phyloP scores from a whole-genome alignment of 768 basidiomycete species.

The Auricularia sp. region DNA sequence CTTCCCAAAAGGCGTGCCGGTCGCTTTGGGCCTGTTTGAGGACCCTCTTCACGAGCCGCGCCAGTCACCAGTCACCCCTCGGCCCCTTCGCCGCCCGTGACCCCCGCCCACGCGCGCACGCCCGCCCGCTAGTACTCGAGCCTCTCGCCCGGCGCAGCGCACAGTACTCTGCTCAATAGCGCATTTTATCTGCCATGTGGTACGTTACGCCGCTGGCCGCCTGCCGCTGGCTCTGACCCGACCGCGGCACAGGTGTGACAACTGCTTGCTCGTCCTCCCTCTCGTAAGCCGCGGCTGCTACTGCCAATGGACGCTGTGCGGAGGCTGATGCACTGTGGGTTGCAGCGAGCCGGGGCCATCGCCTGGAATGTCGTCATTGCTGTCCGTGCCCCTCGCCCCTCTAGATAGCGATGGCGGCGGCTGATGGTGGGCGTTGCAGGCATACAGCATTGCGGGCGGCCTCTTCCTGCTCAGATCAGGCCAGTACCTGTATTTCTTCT shows the following conservation, averaged over 20 bases:
- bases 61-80: too few species aligned
- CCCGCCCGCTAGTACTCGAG: too few species aligned
- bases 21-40: too few species aligned
- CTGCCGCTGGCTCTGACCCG: too few species aligned
- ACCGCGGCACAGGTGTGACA: slow-evolving; percentile 51
- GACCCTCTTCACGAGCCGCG: slow-evolving; percentile 14
- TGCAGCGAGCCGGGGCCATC: slow-evolving; percentile 59
- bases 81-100: too few species aligned
- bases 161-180: too few species aligned
- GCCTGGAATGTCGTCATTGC: slow-evolving; percentile 55
- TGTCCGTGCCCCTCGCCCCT: slow-evolving; percentile 27
- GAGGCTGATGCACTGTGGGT: slow-evolving; percentile 13
- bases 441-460: slow-evolving; percentile 57
- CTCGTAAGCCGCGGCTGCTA: slow-evolving; percentile 36
- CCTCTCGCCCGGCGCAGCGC: too few species aligned
- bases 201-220: too few species aligned
- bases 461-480: slow-evolving; percentile 52
- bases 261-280: slow-evolving; percentile 64
- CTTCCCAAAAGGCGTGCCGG: too few species aligned
- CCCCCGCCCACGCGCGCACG: too few species aligned
- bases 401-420: slow-evolving; percentile 2
- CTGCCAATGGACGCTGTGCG: slow-evolving; percentile 18
- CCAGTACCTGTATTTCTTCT: slow-evolving; percentile 53
- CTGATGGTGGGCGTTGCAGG: slow-evolving; percentile 24
- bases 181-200: too few species aligned